Evolutionary conservation across 1,139 yeast genomes (phyloP), one percentile per base, ranked within the genome.

Genomic region (Hyphopichia buzzinii): DNA sequence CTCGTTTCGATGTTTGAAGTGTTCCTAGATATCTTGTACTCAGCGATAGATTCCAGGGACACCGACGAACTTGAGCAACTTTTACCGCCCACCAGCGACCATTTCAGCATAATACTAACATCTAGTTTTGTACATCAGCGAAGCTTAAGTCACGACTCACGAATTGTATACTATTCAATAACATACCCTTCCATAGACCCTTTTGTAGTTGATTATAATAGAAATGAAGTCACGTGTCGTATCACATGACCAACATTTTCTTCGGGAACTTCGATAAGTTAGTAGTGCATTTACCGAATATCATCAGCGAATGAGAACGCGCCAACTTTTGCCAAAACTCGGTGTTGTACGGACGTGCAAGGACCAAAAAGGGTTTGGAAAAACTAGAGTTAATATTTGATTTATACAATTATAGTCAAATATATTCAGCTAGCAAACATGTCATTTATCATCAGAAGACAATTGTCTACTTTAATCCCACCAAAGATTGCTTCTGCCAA

Each of bases 401-500:
- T n/a, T n/a, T n/a, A n/a, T n/a, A n/a, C n/a, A n/a, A n/a, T n/a
- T n/a, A n/a, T n/a, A n/a, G n/a, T n/a, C n/a, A n/a, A n/a, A n/a
- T n/a, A n/a, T n/a, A n/a, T n/a, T n/a, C n/a, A n/a, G 10, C 6
- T 6, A 19, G 10, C 23, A 19, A 42, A 19, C 48, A 85, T 86
- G 95, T 86, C 95, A 58, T 82, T 83, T 74, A 76, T 89, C 67
- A 75, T 80, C 62, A 89, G 86, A 83, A 90, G 97, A 74, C 85
- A 84, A 60, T 79, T 92, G 67, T 89, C 97, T 52, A 85, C 97
- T 58, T 79, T 92, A 73, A 89, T 92, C 61, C 98, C 98, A 57
- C 98, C 98, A 63, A 92, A 92, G 94, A 83, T 92, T 62, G 97
- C 96, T 42, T 89, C 97, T 47, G 94, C 96, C 39, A 78, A 82